Conservation (phyloP, 2,329 filamentous ascomycete genomes). For the Alternaria incomplexa region DNA sequence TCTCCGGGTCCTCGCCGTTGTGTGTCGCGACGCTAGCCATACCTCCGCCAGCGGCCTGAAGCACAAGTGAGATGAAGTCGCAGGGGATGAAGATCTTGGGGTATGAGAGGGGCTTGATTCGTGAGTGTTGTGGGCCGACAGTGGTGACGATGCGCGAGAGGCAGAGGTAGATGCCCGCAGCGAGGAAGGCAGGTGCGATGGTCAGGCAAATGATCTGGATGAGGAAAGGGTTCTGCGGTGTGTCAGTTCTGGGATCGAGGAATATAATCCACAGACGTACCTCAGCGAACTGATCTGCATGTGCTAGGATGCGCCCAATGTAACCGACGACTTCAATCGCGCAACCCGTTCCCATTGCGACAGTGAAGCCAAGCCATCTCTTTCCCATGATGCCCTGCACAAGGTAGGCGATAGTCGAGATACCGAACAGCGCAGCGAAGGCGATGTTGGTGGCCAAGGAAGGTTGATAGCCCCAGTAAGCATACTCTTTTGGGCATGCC, state of each 20-base stretch:
- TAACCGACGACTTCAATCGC: constrained; percentile 68
- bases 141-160: constrained; percentile 54
- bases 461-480: constrained; percentile 55
- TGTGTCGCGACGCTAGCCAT: constrained; percentile 47
- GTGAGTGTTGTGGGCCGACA: constrained; percentile 50
- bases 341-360: constrained; percentile 63
- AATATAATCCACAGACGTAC: constrained; percentile 17
- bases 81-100: constrained; percentile 59
- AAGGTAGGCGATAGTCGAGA: constrained; percentile 49
- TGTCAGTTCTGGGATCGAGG: constrained; percentile 4
- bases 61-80: constrained; percentile 54
- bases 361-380: constrained; percentile 52
- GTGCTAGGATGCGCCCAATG: constrained; percentile 63
- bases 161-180: constrained; percentile 71
- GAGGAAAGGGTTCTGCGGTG: constrained; percentile 61
- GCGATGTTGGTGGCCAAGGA: constrained; percentile 50
- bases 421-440: constrained; percentile 53
- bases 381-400: constrained; percentile 46
- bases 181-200: constrained; percentile 60
- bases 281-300: constrained; percentile 62
- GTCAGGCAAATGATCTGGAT: constrained; percentile 71
- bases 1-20: constrained; percentile 36
- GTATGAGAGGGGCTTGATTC: constrained; percentile 54
- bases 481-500: constrained; percentile 48
- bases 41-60: constrained; percentile 54